Evolutionary conservation across 345 rosid genomes (phyloP).

Genomic region (Bruguiera parviflora): DNA sequence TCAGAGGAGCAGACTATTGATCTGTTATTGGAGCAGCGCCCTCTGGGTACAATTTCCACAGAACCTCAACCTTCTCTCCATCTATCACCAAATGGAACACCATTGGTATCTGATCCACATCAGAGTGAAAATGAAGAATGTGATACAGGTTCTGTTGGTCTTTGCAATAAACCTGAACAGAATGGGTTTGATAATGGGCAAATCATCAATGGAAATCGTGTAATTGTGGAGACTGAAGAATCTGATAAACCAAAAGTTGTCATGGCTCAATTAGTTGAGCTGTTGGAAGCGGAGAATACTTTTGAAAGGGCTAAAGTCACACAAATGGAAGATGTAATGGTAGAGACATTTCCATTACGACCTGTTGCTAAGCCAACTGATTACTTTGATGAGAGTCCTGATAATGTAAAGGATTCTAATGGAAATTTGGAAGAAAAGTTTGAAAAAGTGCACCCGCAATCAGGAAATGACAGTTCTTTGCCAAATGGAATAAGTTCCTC

Average conservation of each 20-base stretch:
- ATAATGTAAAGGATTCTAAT: constrained; percentile 9
- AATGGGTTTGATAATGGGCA: constrained; percentile 23
- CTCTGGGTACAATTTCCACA: constrained; percentile 53
- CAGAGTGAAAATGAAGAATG: constrained; percentile 21
- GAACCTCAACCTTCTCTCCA: constrained; percentile 43
- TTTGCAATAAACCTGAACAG: constrained; percentile 22
- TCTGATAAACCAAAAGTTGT: constrained; percentile 17
- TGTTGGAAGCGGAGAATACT: constrained; percentile 15
- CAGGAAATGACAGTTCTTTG: constrained; percentile 14
- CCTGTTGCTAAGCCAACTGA: constrained; percentile 30
- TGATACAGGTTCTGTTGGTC: constrained; percentile 19
- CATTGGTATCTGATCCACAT: constrained; percentile 27
- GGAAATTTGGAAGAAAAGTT: constrained; percentile 19
- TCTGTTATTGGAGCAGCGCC: constrained; percentile 40
- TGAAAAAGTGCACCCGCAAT: constrained; percentile 20
- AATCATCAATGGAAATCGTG: constrained; percentile 34
- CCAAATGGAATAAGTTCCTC: constrained; percentile 11
- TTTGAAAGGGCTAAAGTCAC: constrained; percentile 11
- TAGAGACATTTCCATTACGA: constrained; percentile 52
- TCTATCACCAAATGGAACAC: constrained; percentile 35
- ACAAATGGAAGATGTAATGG: constrained; percentile 34
- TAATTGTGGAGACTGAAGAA: constrained; percentile 20
- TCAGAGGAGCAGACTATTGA: constrained; percentile 34
- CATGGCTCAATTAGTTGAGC: constrained; percentile 25
- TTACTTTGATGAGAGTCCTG: constrained; percentile 23